Conservation (phyloP, 139 green algal genomes). For the Closterium sp. region DNA sequence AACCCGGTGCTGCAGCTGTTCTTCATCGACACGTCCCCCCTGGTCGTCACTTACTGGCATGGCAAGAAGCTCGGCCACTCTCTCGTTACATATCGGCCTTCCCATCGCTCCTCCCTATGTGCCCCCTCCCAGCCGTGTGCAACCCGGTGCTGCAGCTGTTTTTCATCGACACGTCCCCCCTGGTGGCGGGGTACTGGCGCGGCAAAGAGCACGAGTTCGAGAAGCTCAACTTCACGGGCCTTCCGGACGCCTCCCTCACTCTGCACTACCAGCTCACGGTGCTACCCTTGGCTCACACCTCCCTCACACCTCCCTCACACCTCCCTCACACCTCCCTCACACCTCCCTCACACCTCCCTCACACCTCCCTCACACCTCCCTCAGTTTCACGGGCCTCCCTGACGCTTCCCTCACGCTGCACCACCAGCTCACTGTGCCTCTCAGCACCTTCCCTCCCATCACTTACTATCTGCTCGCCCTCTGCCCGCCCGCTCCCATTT, state of each 20-base stretch:
- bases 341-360: no score
- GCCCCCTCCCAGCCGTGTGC: neutral
- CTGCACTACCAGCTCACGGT: slow-evolving; percentile 7
- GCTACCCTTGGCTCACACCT: neutral
- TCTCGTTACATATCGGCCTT: neutral
- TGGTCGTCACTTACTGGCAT: neutral
- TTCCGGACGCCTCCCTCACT: neutral
- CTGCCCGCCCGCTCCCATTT: neutral
- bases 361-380: no score
- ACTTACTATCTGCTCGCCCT: neutral
- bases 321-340: no score
- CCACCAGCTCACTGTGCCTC: neutral
- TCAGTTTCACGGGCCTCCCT: no score
- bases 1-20: neutral
- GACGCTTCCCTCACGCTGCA: neutral
- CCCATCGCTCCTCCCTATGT: neutral
- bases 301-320: no score
- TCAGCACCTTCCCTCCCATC: no score
- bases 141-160: slow-evolving; percentile 42
- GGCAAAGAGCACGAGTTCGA: neutral
- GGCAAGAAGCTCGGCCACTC: neutral
- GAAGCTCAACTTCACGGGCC: slow-evolving; percentile 27
- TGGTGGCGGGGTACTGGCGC: slow-evolving; percentile 47
- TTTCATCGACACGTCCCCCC: slow-evolving; percentile 50
- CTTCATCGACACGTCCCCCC: neutral